phyloP scores from a whole-genome alignment of 1,139 yeast species.

The Arxiozyma slooffiae region DNA sequence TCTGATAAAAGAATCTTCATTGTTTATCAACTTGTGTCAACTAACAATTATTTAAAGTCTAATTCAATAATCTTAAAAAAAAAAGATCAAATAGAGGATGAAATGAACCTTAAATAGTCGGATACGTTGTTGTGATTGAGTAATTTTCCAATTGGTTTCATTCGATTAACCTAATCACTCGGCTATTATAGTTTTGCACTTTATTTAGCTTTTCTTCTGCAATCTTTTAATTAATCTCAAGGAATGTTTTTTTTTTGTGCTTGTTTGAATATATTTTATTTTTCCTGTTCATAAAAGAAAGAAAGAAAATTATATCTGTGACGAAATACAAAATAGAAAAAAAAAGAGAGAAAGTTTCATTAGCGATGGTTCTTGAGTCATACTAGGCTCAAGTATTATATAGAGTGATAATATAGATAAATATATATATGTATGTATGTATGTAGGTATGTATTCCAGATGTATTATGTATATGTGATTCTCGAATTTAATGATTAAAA shows the following conservation, averaged over 20 bases:
- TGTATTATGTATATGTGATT: too few relatives aligned
- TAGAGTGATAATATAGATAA: too few relatives aligned
- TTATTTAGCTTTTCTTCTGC: too few relatives aligned
- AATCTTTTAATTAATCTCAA: too few relatives aligned
- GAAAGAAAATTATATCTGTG: background rate
- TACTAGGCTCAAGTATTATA: too few relatives aligned
- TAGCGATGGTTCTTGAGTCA: too few relatives aligned
- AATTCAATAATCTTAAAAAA: background rate
- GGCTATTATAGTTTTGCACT: background rate
- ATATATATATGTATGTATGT: background rate
- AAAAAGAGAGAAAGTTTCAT: too few relatives aligned
- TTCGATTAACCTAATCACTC: background rate
- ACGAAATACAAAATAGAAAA: background rate
- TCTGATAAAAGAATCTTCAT: conserved; percentile 25
- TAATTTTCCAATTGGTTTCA: too few relatives aligned
- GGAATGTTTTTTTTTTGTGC: too few relatives aligned
- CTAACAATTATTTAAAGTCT: background rate
- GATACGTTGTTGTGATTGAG: background rate
- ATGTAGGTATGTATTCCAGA: too few relatives aligned
- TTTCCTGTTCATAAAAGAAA: background rate
- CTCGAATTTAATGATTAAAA: too few relatives aligned
- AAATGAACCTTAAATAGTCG: background rate
- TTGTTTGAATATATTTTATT: background rate
- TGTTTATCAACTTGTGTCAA: background rate
- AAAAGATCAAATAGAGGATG: too few relatives aligned